phyloP scores from a whole-genome alignment of 305 asterid genomes.

The Vinca major region DNA sequence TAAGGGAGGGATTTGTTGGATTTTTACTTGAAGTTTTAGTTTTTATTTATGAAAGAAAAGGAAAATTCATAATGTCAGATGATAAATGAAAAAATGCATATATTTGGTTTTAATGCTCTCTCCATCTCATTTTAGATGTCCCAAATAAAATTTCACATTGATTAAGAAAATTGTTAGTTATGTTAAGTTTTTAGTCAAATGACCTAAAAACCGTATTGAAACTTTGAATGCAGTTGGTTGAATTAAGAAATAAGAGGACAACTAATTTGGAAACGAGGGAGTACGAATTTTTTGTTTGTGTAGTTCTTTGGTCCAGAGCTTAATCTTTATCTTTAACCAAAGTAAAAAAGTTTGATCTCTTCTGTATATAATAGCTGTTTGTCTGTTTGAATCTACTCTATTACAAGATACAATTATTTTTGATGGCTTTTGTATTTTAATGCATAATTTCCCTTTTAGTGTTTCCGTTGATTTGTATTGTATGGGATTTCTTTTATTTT shows the following conservation, averaged over 20 bases:
- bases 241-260: too few species aligned
- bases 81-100: background rate
- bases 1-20: background rate
- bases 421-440: background rate
- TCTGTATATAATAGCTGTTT: background rate
- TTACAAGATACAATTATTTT: background rate
- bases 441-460: background rate
- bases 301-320: background rate
- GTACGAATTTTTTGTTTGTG: background rate
- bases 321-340: slow-evolving; percentile 1
- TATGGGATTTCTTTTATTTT: background rate
- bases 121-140: too few species aligned
- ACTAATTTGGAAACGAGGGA: too few species aligned
- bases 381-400: background rate
- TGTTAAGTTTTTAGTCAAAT: too few species aligned
- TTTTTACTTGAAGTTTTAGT: too few species aligned
- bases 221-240: too few species aligned
- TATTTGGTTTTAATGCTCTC: background rate
- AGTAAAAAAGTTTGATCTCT: background rate
- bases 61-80: background rate
- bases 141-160: too few species aligned
- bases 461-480: background rate
- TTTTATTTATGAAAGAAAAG: slow-evolving; percentile 3
- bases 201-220: too few species aligned
- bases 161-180: too few species aligned